Base-by-base conservation (phyloP, 768 basidiomycete genomes). In the Gyrodon lividus region DNA sequence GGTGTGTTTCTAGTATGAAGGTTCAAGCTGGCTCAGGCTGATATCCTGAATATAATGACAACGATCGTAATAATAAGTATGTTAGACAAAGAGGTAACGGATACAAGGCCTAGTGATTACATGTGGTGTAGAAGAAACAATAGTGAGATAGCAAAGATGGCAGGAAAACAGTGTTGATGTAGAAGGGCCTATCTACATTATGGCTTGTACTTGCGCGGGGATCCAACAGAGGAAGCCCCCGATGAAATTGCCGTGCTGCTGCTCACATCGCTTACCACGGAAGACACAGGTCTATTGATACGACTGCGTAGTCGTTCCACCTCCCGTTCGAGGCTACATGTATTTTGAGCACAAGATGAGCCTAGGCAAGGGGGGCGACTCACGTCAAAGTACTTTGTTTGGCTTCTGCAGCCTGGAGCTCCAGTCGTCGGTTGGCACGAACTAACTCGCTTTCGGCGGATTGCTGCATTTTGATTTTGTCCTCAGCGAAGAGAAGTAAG, bases 351-450 rank as follows among this genome's bases (percentile, higher is more conserved):
- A 44, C 24, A 22, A 26, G 40, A 33, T 37, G 22, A 28, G 48
- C 44, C 16, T 13, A 16, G 47, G 14, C 13, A 45, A 6, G 49
- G 17, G 33, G 28, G 50, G 5, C 26, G 20, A 66, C 84, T 45
- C 59, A 89, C 88, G 77, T 81, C 14, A 89, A 72, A 37, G 82
- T 76, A 54, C 80, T 80, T 66, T 89, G 86, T 66, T 82, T 87
- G 60, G 80, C 82, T 57, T 92, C 89, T 5, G 72, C 80, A 26
- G 84, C 86, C 58, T 92, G 89, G 34, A 87, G 77, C 59, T 90
- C 89, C 33, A 85, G 86, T 38, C 87, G 78, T 28, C 89, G 82
- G 67, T 89, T 89, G 20, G 78, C 80, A 10, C 86, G 75, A 58
- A 85, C 82, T 3, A 90, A 72, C n/a, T 78, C 74, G 55, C 73